These are phyloP conservation scores for Adansonia gregorii DNA, from an alignment of 441 rosid genomes.

Conservation along the genomic window DNA sequence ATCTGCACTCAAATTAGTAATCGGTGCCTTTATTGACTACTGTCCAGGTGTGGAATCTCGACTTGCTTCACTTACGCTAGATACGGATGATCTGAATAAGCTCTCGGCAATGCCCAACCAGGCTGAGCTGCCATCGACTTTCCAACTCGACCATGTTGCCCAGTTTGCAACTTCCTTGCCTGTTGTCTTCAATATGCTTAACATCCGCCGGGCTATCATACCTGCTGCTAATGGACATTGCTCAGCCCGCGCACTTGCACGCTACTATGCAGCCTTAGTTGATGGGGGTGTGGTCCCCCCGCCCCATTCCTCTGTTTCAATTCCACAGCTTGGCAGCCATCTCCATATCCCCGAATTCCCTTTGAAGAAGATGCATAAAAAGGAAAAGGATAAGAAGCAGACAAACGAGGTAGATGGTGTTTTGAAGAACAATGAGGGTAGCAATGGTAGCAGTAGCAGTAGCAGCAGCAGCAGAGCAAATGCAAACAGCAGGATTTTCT, in stretches of 20 bases:
- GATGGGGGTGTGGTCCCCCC: conserved; percentile 77
- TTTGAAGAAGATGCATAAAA: conserved; percentile 40
- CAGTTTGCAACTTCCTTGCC: conserved; percentile 52
- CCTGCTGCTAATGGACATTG: conserved; percentile 97
- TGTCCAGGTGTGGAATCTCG: conserved; percentile 92
- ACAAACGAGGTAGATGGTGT: conserved; percentile 21
- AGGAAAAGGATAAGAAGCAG: conserved; percentile 40
- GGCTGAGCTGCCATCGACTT: conserved; percentile 68
- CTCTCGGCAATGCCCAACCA: conserved; percentile 30
- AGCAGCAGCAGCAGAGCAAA: no score
- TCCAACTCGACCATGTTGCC: conserved; percentile 59
- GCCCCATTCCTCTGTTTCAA: conserved; percentile 69
- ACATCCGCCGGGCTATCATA: conserved; percentile 81
- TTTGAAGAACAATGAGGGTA: conserved; percentile 29
- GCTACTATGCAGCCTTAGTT: conserved; percentile 87
- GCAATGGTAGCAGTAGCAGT: neutral
- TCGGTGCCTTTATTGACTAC: conserved; percentile 18
- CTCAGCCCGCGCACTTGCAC: conserved; percentile 98
- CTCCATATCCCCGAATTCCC: conserved; percentile 74
- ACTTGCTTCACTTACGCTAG: conserved; percentile 74
- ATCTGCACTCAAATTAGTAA: conserved; percentile 6
- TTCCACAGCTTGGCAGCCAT: conserved; percentile 88
- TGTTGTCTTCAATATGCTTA: conserved; percentile 75
- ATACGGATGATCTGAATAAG: conserved; percentile 62
- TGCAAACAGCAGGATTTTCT: conserved; percentile 43